Conservation (phyloP, 2,329 filamentous ascomycete species). For the Gremmenia infestans region DNA sequence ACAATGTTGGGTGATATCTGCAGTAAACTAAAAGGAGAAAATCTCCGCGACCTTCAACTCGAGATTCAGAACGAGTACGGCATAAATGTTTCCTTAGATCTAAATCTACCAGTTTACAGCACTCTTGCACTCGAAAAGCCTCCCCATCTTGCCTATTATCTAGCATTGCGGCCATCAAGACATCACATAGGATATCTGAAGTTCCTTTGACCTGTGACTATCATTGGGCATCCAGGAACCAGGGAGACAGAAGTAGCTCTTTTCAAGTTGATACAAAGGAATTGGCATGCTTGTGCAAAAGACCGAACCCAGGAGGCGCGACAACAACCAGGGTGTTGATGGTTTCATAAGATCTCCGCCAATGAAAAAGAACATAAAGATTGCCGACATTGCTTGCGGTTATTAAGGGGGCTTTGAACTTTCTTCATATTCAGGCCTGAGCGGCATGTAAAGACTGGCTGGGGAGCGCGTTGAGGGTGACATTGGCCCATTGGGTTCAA, state of each 20-base stretch:
- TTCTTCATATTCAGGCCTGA: too few species aligned
- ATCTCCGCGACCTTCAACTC: not conserved
- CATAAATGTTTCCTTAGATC: not conserved
- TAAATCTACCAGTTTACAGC: not conserved
- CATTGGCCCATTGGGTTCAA: too few species aligned
- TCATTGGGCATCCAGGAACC: slow-evolving; percentile 3
- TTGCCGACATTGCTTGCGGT: not conserved
- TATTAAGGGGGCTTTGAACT: too few species aligned
- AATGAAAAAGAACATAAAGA: not conserved
- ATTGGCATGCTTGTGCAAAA: not conserved
- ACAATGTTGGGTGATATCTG: not conserved
- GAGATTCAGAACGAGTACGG: not conserved
- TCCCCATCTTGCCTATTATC: slow-evolving; percentile 3
- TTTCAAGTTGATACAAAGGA: not conserved
- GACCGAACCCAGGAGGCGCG: not conserved
- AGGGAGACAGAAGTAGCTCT: slow-evolving; percentile 10
- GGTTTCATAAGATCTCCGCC: not conserved
- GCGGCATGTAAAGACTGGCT: too few species aligned
- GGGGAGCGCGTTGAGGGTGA: too few species aligned
- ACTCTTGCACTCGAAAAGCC: not conserved
- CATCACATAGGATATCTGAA: slow-evolving; percentile 11
- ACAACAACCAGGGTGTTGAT: not conserved
- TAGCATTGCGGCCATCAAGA: slow-evolving; percentile 1
- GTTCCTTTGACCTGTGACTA: slow-evolving; percentile 2
- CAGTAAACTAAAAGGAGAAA: not conserved